Percentiles rank a stretch among this genome's conserved stretches.
These are phyloP conservation scores for Didymella keratinophila DNA, from an alignment of 2,329 filamentous ascomycete species.

Conservation along the genomic window DNA sequence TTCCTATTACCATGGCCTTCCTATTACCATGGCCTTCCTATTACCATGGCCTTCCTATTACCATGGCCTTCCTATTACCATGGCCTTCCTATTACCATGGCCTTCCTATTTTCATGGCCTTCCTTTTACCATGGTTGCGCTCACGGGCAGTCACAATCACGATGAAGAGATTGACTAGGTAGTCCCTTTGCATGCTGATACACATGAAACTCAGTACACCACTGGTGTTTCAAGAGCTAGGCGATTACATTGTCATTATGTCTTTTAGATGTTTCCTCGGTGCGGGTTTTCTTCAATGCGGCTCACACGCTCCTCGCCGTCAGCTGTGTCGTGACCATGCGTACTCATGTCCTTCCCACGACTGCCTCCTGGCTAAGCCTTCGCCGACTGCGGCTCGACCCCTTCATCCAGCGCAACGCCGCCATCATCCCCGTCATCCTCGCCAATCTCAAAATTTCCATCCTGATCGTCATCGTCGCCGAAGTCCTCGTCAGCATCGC, in stretches of 20 bases:
- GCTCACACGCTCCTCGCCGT: neutral
- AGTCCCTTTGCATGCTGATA: too few relatives aligned
- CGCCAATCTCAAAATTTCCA: constrained; percentile 11
- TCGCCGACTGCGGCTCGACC: neutral
- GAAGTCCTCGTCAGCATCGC: constrained; percentile 22
- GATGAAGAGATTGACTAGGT: too few relatives aligned
- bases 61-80: too few relatives aligned
- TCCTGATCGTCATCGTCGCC: constrained; percentile 13
- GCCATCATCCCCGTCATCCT: constrained; percentile 12
- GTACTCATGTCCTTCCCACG: too few relatives aligned
- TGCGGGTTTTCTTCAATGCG: neutral
- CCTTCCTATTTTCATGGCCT: too few relatives aligned
- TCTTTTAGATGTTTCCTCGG: neutral
- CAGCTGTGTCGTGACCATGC: neutral
- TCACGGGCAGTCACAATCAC: too few relatives aligned
- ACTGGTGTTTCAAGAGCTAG: neutral
- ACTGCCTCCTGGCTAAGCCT: neutral
- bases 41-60: too few relatives aligned
- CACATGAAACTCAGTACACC: neutral
- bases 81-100: too few relatives aligned
- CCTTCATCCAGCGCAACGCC: constrained; percentile 6
- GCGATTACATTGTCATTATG: neutral
- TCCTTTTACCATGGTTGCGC: neutral
- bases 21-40: too few relatives aligned
- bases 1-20: too few relatives aligned